Evolutionary conservation across 179 eudicot species (phyloP), one percentile per base, ranked within the genome.

Genomic region (Spinacia oleracea): DNA sequence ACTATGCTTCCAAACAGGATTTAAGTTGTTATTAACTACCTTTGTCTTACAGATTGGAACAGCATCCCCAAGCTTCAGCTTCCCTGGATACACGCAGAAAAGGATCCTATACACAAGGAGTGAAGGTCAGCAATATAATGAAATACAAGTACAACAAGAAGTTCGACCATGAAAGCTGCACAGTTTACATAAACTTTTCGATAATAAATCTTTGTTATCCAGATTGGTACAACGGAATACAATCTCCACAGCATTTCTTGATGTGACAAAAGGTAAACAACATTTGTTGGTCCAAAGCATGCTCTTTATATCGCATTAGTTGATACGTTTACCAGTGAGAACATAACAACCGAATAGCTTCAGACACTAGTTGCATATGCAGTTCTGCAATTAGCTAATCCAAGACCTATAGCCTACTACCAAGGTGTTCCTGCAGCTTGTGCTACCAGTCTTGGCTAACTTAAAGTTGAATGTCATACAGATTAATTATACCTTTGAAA

Each of bases 31-130:
- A 80, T 88, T 82, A 74, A 93, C 84, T 32, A 89, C 97, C 85
- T 93, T 97, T 34, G 98, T 95, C 89, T 91, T 95, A 83, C 93
- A 93, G 77, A 95, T 86, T n/a, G 97, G 97, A 76, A 95, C 81
- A 73, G 82, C 58, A 45, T 82, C 80, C 71, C 97, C 97, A 34
- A 34, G 66, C 86, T 81, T 95, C 97, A 59, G 85, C 83, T 81
- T 87, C 77, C 86, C 91, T 90, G 46, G 97, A 95, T 78, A 95
- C 90, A 81, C 91, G 91, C 81, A 95, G 81, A 82, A 95, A 95
- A 27, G 97, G 97, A 89, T 93, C 98, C 97, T 93, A 77, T 38
- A 86, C 56, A 3, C 34, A 80, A 73, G 48, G 60, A 72, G 3
- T 27, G 56, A 69, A n/a, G 6, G 59, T 81, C 60, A 84, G 82